Evolutionary conservation across 2,329 filamentous ascomycete genomes (phyloP), one percentile per base, ranked within the genome.

Genomic region (Lomentospora prolificans): DNA sequence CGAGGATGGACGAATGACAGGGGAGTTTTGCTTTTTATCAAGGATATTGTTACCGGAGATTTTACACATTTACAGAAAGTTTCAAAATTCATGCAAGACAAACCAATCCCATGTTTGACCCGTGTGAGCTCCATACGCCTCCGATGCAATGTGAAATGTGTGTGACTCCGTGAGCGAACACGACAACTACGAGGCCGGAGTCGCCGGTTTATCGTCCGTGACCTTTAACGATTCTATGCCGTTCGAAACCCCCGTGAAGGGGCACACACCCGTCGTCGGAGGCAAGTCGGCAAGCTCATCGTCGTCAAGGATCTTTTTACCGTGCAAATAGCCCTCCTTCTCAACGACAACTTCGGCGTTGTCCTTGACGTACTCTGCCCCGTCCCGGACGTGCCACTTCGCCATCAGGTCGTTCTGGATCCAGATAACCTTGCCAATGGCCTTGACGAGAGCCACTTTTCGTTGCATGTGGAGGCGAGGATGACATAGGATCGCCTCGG

Each of bases 401-500:
- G 87, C 86, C 67, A 92, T 88, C 28, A 92, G 75, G 67, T 92
- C 88, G 65, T 92, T 92, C 69, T 92, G 89, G 61, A 92, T 90
- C 87, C 88, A 92, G 60, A 92, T 85, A 25, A 92, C 84, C 68
- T 94, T 92, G 59, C 82, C 82, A 22, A 92, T 74, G 1, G 89
- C 88, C 66, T 86, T 87, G 50, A 91, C 78, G 3, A 92, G 77
- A 22, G 81, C 84, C 17, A 86, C 84, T 71, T 91, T 91, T 69
- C 80, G 79, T 57, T 77, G 74, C 62, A 88, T 75, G 36, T 78
- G 75, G 36, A 94, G 74, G 2, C 79, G 78, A 1, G 86, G 86
- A 63, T 90, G 79, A 3, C 79, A 85, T 52, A 92, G 77, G 53
- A 92, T 83, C 14, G 87, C 87, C 65, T 90, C 87, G 24, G 81